Conservation (phyloP, 495 filamentous ascomycete genomes). For the Lasiosphaeria miniovina region DNA sequence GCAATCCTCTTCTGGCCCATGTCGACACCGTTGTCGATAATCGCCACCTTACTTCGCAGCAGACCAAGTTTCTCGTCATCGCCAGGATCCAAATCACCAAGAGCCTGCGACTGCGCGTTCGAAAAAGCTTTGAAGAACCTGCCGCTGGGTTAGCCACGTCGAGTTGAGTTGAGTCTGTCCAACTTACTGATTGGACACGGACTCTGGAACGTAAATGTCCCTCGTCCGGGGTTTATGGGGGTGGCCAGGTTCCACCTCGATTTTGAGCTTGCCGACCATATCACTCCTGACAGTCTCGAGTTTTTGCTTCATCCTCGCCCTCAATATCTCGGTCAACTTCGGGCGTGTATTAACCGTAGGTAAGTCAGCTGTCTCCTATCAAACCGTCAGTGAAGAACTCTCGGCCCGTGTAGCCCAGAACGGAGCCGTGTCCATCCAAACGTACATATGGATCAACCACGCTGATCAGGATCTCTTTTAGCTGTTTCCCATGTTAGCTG, state of each 20-base stretch:
- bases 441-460: slow-evolving; percentile 9
- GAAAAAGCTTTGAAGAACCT: slow-evolving; percentile 5
- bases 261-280: not conserved
- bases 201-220: slow-evolving; percentile 7
- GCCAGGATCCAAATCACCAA: not conserved
- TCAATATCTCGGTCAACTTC: not conserved
- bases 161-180: not conserved
- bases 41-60: slow-evolving; percentile 5
- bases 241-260: slow-evolving; percentile 5
- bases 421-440: not conserved
- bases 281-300: not conserved
- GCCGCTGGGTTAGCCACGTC: not conserved
- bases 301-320: not conserved
- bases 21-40: slow-evolving; percentile 8
- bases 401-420: not conserved
- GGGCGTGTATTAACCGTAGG: not conserved
- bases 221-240: slow-evolving; percentile 1
- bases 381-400: not conserved
- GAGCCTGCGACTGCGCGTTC: not conserved
- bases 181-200: slow-evolving; percentile 3
- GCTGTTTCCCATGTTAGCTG: not conserved
- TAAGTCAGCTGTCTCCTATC: not conserved
- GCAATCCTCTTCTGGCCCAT: slow-evolving; percentile 1
- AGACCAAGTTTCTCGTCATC: not conserved
- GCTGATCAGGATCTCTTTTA: slow-evolving; percentile 5